These are phyloP conservation scores for Filobasidium wieringae DNA, from an alignment of 768 basidiomycete species.

Conservation along the genomic window DNA sequence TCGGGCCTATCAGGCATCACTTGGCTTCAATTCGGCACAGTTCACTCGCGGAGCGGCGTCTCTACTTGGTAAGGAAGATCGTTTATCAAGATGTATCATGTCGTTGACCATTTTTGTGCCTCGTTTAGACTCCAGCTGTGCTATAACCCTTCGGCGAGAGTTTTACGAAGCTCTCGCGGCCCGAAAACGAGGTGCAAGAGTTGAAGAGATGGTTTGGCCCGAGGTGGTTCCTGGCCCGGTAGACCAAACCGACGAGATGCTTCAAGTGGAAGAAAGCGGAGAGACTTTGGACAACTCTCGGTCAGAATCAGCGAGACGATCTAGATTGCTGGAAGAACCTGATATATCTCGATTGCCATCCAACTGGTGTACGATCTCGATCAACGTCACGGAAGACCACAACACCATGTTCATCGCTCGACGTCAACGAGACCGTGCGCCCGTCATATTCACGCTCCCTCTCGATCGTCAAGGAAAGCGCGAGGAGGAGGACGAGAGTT, in stretches of 20 bases:
- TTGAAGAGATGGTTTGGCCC: conserved; percentile 71
- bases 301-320: conserved; percentile 10
- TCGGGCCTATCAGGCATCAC: conserved; percentile 63
- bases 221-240: conserved; percentile 37
- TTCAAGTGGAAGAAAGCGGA: conserved; percentile 46
- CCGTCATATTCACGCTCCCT: conserved; percentile 79
- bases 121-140: conserved; percentile 59
- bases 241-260: conserved; percentile 56
- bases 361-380: conserved; percentile 73
- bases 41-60: conserved; percentile 51
- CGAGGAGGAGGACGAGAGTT: conserved; percentile 57
- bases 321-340: conserved; percentile 44
- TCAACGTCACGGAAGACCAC: conserved; percentile 71
- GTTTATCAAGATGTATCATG: neutral
- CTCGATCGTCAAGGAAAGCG: conserved; percentile 61
- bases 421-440: conserved; percentile 51
- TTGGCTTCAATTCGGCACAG: conserved; percentile 51
- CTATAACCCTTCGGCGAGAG: conserved; percentile 72
- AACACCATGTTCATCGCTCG: conserved; percentile 73
- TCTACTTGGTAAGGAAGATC: conserved; percentile 47
- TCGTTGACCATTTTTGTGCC: too few relatives aligned
- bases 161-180: conserved; percentile 51
- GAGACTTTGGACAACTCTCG: conserved; percentile 33
- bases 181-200: conserved; percentile 30
- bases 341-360: conserved; percentile 49